Conservation (phyloP, 345 rosid genomes). For the Camelina laxa region DNA sequence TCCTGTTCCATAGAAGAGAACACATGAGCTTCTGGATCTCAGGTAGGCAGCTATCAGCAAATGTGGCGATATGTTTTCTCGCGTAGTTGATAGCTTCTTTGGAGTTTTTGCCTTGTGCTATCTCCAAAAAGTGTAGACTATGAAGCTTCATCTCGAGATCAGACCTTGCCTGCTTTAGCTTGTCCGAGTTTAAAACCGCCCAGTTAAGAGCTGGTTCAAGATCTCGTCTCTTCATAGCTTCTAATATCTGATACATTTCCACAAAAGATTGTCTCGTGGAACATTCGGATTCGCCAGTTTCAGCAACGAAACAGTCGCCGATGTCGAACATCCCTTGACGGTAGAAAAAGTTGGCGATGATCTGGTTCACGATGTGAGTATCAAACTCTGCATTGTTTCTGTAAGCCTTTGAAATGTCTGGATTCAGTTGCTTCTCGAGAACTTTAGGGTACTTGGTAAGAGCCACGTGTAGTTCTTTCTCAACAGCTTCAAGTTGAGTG, state of each 20-base stretch:
- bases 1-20: conserved; percentile 64
- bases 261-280: conserved; percentile 51
- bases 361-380: conserved; percentile 56
- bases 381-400: conserved; percentile 63
- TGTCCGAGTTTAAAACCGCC: conserved; percentile 59
- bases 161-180: conserved; percentile 62
- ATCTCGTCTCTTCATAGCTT: conserved; percentile 60
- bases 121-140: conserved; percentile 65
- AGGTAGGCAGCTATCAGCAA: conserved; percentile 47
- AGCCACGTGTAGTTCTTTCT: conserved; percentile 69
- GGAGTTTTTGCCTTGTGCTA: conserved; percentile 50
- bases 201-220: conserved; percentile 68
- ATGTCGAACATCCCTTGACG: conserved; percentile 68
- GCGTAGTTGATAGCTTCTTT: conserved; percentile 67
- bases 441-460: conserved; percentile 65
- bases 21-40: conserved; percentile 69
- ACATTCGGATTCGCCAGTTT: conserved; percentile 55
- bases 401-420: conserved; percentile 73
- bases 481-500: conserved; percentile 57
- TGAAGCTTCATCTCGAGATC: conserved; percentile 73
- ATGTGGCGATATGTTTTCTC: conserved; percentile 51
- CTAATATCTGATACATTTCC: conserved; percentile 67
- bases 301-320: conserved; percentile 67
- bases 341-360: conserved; percentile 68
- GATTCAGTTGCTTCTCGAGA: conserved; percentile 63